Evolutionary conservation across 2,329 filamentous ascomycete species (phyloP).

Genomic region (Penicillium freii): DNA sequence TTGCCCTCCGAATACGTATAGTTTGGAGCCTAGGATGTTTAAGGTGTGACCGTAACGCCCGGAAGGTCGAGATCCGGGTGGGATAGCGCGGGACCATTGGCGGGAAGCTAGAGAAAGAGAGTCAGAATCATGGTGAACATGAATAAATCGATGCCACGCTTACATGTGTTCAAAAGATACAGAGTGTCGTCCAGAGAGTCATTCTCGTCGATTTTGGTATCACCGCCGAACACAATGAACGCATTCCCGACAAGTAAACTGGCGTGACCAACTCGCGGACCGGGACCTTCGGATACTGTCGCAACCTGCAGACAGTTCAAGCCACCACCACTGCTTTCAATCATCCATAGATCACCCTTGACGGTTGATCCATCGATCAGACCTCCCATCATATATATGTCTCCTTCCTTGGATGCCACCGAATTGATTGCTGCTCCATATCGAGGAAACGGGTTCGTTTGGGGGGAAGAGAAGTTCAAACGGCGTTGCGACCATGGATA

Average conservation of each 20-base stretch:
- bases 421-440: conserved; percentile 97
- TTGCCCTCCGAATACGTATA: conserved; percentile 96
- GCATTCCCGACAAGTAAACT: conserved; percentile 95
- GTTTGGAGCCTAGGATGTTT: conserved; percentile 94
- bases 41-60: conserved; percentile 94
- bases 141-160: conserved; percentile 41
- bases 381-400: conserved; percentile 96
- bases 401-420: conserved; percentile 89
- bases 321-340: conserved; percentile 77
- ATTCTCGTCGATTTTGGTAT: conserved; percentile 92
- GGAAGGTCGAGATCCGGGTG: conserved; percentile 78
- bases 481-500: conserved; percentile 96
- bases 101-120: conserved; percentile 67
- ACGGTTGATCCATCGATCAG: conserved; percentile 92
- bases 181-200: conserved; percentile 92
- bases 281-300: conserved; percentile 89
- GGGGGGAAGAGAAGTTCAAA: conserved; percentile 77
- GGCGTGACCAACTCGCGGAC: conserved; percentile 89
- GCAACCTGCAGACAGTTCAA: conserved; percentile 89
- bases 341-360: conserved; percentile 96
- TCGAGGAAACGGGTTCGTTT: conserved; percentile 85
- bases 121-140: conserved; percentile 31
- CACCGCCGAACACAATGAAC: conserved; percentile 97
- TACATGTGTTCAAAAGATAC: conserved; percentile 96
- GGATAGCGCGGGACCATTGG: conserved; percentile 94